Evolutionary conservation across 257 asterid genomes (phyloP).

Genomic region (Nicotiana undulata): DNA sequence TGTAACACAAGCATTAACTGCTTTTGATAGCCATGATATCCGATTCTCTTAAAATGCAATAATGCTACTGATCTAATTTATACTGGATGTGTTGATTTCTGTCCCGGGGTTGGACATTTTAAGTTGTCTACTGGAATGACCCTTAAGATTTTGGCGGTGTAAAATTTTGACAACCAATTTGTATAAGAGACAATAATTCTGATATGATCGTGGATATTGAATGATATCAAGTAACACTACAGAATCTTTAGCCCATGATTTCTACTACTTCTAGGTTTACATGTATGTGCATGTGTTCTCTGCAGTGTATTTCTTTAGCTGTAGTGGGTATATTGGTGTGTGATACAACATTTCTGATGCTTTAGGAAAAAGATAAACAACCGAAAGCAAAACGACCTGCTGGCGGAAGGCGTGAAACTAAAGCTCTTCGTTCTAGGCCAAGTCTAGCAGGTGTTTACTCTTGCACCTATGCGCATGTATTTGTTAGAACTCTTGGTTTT

Average conservation of each 20-base stretch:
- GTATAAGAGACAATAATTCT: not conserved
- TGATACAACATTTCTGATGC: conserved; percentile 11
- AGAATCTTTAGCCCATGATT: not conserved
- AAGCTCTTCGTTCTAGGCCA: conserved; percentile 32
- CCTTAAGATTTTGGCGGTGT: not conserved
- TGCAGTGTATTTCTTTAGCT: not conserved
- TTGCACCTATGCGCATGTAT: not conserved
- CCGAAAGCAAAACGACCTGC: conserved; percentile 13
- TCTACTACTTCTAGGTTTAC: not conserved
- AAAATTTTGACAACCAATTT: not conserved
- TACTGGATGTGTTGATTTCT: not conserved
- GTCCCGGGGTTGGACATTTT: not conserved
- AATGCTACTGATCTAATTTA: not conserved
- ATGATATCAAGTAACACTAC: not conserved
- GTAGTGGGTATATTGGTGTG: not conserved
- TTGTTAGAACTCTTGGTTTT: not conserved
- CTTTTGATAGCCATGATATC: conserved; percentile 1
- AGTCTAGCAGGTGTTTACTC: conserved; percentile 71
- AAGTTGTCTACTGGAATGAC: not conserved
- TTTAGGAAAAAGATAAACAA: conserved; percentile 4
- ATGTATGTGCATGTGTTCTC: not conserved
- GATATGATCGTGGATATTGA: not conserved
- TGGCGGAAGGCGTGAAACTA: conserved; percentile 18
- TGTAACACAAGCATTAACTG: not conserved
- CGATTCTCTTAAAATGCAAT: not conserved